Evolutionary conservation across 2,329 filamentous ascomycete genomes (phyloP).

Genomic region (Taxawa tesnikishii): DNA sequence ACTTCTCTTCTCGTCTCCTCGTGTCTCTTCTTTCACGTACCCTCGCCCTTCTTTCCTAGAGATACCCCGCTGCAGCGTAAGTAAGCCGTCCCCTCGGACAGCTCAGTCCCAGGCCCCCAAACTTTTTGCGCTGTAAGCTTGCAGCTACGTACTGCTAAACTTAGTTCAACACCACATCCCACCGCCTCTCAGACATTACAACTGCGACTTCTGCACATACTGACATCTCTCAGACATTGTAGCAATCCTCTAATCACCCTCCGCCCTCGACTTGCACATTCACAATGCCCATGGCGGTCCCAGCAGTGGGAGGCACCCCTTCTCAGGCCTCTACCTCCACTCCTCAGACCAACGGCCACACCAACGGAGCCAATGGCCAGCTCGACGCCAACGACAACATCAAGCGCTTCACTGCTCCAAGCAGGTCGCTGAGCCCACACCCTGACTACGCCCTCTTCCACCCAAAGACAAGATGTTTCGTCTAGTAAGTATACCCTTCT

Average conservation of each 20-base stretch:
- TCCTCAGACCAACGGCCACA: conserved; percentile 11
- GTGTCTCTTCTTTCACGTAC: conserved; percentile 1
- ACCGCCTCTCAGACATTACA: too few species aligned
- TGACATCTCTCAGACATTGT: background rate
- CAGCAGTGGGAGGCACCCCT: conserved; percentile 11
- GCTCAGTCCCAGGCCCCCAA: too few species aligned
- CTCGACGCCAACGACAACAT: conserved; percentile 82
- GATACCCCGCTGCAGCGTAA: conserved; percentile 2
- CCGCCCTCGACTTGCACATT: conserved; percentile 9
- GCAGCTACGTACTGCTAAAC: background rate
- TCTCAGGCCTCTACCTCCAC: conserved; percentile 16
- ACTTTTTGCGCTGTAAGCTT: background rate
- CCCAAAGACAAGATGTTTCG: conserved; percentile 99
- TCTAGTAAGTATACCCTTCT: conserved; percentile 53
- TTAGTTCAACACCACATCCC: conserved; percentile 2
- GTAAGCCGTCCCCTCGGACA: too few species aligned
- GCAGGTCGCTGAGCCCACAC: conserved; percentile 79
- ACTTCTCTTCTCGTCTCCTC: background rate
- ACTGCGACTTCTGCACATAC: too few species aligned
- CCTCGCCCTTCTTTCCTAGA: background rate
- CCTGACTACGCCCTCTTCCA: conserved; percentile 90
- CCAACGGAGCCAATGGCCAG: conserved; percentile 16
- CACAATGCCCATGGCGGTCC: conserved; percentile 32
- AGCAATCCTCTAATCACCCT: background rate
- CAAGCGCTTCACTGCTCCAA: conserved; percentile 85